phyloP scores from a whole-genome alignment of 805 yeast genomes.

The Torulaspora franciscae region DNA sequence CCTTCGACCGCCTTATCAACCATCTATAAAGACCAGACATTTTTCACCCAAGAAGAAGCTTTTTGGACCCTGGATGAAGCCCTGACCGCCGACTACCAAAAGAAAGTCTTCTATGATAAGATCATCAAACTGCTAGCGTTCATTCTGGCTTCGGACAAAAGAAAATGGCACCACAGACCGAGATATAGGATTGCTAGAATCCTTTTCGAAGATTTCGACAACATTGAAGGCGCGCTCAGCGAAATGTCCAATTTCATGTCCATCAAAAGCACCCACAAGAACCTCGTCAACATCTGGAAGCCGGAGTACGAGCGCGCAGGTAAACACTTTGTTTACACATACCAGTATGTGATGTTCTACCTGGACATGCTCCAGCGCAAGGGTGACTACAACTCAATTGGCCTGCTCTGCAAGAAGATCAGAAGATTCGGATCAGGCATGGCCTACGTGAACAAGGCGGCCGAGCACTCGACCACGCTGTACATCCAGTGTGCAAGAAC shows the following conservation, averaged over 20 bases:
- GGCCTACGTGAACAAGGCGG: constrained; percentile 40
- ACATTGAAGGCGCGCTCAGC: constrained; percentile 50
- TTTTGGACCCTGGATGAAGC: constrained; percentile 26
- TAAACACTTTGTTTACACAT: constrained; percentile 76
- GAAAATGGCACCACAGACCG: constrained; percentile 90
- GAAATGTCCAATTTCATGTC: constrained; percentile 63
- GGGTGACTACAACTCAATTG: constrained; percentile 55
- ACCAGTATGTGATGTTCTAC: constrained; percentile 61
- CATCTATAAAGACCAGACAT: constrained; percentile 38
- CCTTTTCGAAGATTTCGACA: constrained; percentile 48
- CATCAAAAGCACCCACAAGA: constrained; percentile 61
- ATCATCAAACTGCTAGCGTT: constrained; percentile 46
- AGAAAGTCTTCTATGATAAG: constrained; percentile 36
- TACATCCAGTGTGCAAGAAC: constrained; percentile 22
- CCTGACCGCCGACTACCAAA: constrained; percentile 11
- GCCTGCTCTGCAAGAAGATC: constrained; percentile 63
- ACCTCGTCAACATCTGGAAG: constrained; percentile 84
- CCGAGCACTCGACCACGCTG: constrained; percentile 25
- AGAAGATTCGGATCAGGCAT: constrained; percentile 74
- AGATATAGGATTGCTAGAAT: constrained; percentile 65
- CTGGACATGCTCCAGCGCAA: constrained; percentile 50
- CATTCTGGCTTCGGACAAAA: constrained; percentile 59
- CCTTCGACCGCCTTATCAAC: constrained; percentile 38
- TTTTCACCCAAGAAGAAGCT: constrained; percentile 22
- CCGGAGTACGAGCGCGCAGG: constrained; percentile 92